Evolutionary conservation across 305 asterid species (phyloP), one percentile per base, ranked within the genome.

Genomic region (Rubia balearica): DNA sequence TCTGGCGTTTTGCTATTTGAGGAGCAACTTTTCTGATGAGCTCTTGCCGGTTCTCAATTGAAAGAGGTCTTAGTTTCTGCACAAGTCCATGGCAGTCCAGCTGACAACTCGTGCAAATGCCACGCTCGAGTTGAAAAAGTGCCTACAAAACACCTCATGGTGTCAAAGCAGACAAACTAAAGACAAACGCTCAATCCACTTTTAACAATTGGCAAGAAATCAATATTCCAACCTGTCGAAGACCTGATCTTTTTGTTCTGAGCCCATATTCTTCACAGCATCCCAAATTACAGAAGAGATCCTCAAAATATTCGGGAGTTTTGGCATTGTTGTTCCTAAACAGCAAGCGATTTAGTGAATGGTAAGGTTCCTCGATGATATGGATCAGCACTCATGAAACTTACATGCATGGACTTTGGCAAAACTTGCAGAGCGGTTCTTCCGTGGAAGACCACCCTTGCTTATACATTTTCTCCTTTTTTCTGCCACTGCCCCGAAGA

Each of bases 351-450:
- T 66, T 63, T 11, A 6, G 33, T 46, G 60, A 57, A 43, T 21
- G 27, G 5, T 9, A 65, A 27, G 21, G 62, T 27, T 51, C 51
- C 21, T 42, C 12, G 21, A 60, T 40, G 38, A 65, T 12, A 7
- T 36, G 59, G 68, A 65, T 45, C 71, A 78, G 21, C 61, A 48
- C 19, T 36, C 65, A 62, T 70, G 48, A 68, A 76, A 77, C 96
- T 73, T 81, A 91, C 98, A 65, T 85, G 96, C 97, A 94, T 78
- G 89, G 91, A 77, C 69, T 79, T 83, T 89, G 98, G 70, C 98
- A 94, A 46, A 91, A 87, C 82, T 94, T 94, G 91, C 98, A 94
- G 77, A 94, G 97, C 62, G 98, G 98, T 85, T 88, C 96, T 53
- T 89, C 86, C 80, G 74, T 71, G 69, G 87, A 75, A 59, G 97